phyloP scores from a whole-genome alignment of 768 basidiomycete species.

The Clitopilus passeckerianus region DNA sequence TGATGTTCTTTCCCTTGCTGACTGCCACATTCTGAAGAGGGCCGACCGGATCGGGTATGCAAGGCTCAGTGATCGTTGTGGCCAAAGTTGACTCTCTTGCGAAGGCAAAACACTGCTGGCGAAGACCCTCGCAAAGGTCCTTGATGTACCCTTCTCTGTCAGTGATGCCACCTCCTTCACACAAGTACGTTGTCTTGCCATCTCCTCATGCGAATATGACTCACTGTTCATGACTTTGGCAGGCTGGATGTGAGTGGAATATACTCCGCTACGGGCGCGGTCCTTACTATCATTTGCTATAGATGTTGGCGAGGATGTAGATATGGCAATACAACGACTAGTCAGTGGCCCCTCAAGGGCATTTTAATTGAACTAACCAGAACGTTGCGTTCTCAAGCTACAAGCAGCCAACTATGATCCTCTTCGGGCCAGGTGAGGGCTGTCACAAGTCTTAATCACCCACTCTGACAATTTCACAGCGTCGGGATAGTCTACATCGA shows the following conservation, averaged over 20 bases:
- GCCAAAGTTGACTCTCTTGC: neutral
- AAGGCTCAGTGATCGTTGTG: neutral
- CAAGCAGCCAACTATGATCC: constrained; percentile 92
- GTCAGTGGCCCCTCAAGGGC: constrained; percentile 31
- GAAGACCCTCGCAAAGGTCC: constrained; percentile 83
- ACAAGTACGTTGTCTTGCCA: constrained; percentile 42
- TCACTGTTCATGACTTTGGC: neutral
- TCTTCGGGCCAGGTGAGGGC: constrained; percentile 66
- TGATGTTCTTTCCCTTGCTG: neutral
- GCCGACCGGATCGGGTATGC: constrained; percentile 78
- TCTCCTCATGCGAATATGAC: neutral
- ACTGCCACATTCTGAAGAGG: constrained; percentile 38
- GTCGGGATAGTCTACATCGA: constrained; percentile 96
- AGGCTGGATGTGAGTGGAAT: constrained; percentile 66
- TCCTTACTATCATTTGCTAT: neutral
- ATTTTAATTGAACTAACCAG: neutral
- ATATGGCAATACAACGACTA: constrained; percentile 83
- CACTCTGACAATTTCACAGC: constrained; percentile 31
- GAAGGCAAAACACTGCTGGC: constrained; percentile 86
- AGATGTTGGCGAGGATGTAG: constrained; percentile 98
- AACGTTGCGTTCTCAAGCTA: constrained; percentile 37
- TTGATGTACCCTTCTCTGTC: constrained; percentile 93
- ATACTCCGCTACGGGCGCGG: neutral
- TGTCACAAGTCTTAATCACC: neutral
- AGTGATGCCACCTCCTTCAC: constrained; percentile 95